A percentile compares a stretch with the other conserved stretches of the same genome.
Evolutionary conservation across 2,329 filamentous ascomycete species (phyloP).

Genomic region (Lachnellula suecica): DNA sequence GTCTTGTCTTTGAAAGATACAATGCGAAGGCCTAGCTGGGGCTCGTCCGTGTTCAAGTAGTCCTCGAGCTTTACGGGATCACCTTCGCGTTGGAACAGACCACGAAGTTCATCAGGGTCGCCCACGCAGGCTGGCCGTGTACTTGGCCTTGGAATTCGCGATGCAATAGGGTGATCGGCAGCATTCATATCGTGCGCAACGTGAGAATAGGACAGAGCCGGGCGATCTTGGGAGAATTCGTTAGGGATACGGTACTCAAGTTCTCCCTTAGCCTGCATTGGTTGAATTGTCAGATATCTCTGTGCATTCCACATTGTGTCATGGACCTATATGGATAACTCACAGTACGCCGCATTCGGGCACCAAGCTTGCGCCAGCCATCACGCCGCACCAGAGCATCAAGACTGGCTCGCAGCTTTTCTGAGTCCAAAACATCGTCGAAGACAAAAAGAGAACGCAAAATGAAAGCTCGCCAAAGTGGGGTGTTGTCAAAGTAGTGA

Average conservation of each 20-base stretch:
- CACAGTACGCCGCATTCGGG: too few species aligned
- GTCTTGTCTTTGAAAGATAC: conserved; percentile 49
- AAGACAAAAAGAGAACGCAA: too few species aligned
- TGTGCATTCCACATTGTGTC: too few species aligned
- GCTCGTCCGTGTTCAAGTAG: conserved; percentile 40
- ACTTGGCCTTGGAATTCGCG: conserved; percentile 34
- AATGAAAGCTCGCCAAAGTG: too few species aligned
- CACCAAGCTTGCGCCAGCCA: too few species aligned
- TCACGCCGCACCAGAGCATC: too few species aligned
- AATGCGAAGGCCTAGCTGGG: conserved; percentile 46
- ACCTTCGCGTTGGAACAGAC: conserved; percentile 22
- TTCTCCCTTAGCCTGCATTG: too few species aligned
- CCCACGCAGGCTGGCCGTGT: conserved; percentile 30
- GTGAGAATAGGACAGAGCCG: conserved; percentile 41
- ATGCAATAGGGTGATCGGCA: conserved; percentile 40
- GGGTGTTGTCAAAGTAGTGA: too few species aligned
- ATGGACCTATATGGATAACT: too few species aligned
- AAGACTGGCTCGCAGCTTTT: too few species aligned
- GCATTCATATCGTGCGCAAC: conserved; percentile 35
- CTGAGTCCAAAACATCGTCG: too few species aligned
- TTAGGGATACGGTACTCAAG: conserved; percentile 42
- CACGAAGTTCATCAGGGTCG: conserved; percentile 8
- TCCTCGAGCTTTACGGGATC: conserved; percentile 36
- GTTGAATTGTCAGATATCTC: too few species aligned
- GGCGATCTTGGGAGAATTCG: conserved; percentile 35